Percentiles rank a stretch among this genome's conserved stretches.
phyloP scores from a whole-genome alignment of 2,329 filamentous ascomycete genomes.

The Lachnellula willkommii region DNA sequence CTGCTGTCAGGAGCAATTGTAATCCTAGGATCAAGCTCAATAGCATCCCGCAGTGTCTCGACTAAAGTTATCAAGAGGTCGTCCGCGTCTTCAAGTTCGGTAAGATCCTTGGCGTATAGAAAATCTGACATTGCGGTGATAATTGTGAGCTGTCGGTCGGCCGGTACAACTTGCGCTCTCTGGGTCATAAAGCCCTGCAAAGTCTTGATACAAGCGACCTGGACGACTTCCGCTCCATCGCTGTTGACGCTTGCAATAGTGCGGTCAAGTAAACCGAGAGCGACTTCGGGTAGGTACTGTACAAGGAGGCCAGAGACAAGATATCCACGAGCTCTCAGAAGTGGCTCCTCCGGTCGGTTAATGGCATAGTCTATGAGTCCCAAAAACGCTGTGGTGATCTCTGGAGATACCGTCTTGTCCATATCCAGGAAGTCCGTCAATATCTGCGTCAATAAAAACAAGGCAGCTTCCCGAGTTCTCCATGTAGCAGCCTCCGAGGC shows the following conservation, averaged over 20 bases:
- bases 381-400: slow-evolving; percentile 68
- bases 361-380: slow-evolving; percentile 77
- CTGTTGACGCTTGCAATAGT: slow-evolving; percentile 69
- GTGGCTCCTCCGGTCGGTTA: slow-evolving; percentile 60
- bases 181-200: slow-evolving; percentile 59
- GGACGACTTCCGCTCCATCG: slow-evolving; percentile 81
- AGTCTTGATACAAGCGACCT: slow-evolving; percentile 85
- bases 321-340: slow-evolving; percentile 82
- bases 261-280: slow-evolving; percentile 60
- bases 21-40: slow-evolving; percentile 71
- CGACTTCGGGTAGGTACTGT: slow-evolving; percentile 58
- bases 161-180: slow-evolving; percentile 41
- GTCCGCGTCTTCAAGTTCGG: slow-evolving; percentile 80
- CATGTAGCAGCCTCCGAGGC: slow-evolving; percentile 47
- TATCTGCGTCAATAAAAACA: slow-evolving; percentile 82
- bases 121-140: slow-evolving; percentile 63
- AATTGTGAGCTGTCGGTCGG: slow-evolving; percentile 55
- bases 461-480: slow-evolving; percentile 68
- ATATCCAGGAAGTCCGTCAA: slow-evolving; percentile 78
- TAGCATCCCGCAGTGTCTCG: slow-evolving; percentile 77
- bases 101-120: slow-evolving; percentile 72
- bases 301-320: slow-evolving; percentile 77
- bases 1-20: slow-evolving; percentile 66
- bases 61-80: slow-evolving; percentile 87
- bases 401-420: slow-evolving; percentile 62